Percentiles rank a stretch among this genome's conserved stretches.
phyloP scores from a whole-genome alignment of 371 early-diverging fungal species.

The Syncephalastrum contaminatum region DNA sequence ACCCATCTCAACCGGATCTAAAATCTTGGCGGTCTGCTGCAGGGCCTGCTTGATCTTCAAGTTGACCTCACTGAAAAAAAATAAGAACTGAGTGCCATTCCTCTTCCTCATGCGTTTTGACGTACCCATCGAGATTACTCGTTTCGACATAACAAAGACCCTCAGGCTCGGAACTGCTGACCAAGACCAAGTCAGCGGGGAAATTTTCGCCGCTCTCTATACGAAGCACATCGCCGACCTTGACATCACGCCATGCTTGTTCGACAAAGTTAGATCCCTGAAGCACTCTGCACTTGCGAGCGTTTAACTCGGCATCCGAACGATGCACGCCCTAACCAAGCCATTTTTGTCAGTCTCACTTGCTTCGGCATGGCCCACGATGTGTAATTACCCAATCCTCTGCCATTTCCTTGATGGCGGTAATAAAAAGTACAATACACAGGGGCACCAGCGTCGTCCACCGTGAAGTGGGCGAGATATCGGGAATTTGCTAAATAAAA shows the following conservation, averaged over 20 bases:
- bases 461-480: conserved; percentile 81
- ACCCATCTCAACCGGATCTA: conserved; percentile 60
- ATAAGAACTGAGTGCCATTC: background rate
- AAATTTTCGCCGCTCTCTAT: conserved; percentile 84
- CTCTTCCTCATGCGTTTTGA: background rate
- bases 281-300: conserved; percentile 68
- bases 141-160: conserved; percentile 95
- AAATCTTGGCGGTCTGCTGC: conserved; percentile 66
- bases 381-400: conserved; percentile 81
- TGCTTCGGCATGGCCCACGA: too few species aligned
- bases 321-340: conserved; percentile 52
- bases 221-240: conserved; percentile 91
- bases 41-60: conserved; percentile 88
- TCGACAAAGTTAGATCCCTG: conserved; percentile 63
- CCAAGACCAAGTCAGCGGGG: conserved; percentile 88
- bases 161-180: conserved; percentile 86
- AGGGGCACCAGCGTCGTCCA: conserved; percentile 94
- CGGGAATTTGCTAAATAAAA: conserved; percentile 70
- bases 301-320: conserved; percentile 78
- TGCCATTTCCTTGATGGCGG: conserved; percentile 95
- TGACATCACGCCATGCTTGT: conserved; percentile 72
- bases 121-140: conserved; percentile 91
- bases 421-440: conserved; percentile 82
- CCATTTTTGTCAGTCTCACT: background rate
- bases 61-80: conserved; percentile 76